Evolutionary conservation across 768 basidiomycete species (phyloP).

Genomic region (Boletus edulis): DNA sequence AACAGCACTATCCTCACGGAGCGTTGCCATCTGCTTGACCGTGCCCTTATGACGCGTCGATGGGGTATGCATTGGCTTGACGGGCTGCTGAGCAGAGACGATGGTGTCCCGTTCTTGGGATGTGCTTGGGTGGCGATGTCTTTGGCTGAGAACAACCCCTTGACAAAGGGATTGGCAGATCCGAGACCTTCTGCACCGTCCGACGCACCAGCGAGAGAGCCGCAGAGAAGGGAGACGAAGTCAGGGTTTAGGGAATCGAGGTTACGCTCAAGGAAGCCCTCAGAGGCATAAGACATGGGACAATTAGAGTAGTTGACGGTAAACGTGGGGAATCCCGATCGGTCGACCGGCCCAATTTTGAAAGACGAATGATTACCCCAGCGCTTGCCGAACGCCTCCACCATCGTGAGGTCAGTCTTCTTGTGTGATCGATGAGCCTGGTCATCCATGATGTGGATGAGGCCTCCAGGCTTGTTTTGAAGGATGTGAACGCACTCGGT

Average conservation of each 20-base stretch:
- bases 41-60: slow-evolving; percentile 83
- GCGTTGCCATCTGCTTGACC: slow-evolving; percentile 47
- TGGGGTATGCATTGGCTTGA: slow-evolving; percentile 92
- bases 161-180: slow-evolving; percentile 88
- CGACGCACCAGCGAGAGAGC: slow-evolving; percentile 35
- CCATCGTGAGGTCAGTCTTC: slow-evolving; percentile 93
- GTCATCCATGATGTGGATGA: slow-evolving; percentile 98
- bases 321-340: slow-evolving; percentile 81
- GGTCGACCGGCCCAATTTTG: slow-evolving; percentile 74
- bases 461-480: slow-evolving; percentile 52
- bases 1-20: slow-evolving; percentile 29
- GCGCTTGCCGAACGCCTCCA: slow-evolving; percentile 89
- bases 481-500: slow-evolving; percentile 77
- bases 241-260: slow-evolving; percentile 89
- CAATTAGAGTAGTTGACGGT: slow-evolving; percentile 91
- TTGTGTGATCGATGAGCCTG: slow-evolving; percentile 83
- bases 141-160: slow-evolving; percentile 83
- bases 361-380: slow-evolving; percentile 94
- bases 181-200: slow-evolving; percentile 68
- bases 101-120: slow-evolving; percentile 91
- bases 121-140: slow-evolving; percentile 92
- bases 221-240: slow-evolving; percentile 86
- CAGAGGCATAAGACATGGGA: slow-evolving; percentile 87
- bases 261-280: slow-evolving; percentile 87
- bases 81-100: slow-evolving; percentile 88